These are phyloP conservation scores for Zoysia pacifica DNA, from an alignment of 176 grass and related monocot genomes.

Conservation along the genomic window DNA sequence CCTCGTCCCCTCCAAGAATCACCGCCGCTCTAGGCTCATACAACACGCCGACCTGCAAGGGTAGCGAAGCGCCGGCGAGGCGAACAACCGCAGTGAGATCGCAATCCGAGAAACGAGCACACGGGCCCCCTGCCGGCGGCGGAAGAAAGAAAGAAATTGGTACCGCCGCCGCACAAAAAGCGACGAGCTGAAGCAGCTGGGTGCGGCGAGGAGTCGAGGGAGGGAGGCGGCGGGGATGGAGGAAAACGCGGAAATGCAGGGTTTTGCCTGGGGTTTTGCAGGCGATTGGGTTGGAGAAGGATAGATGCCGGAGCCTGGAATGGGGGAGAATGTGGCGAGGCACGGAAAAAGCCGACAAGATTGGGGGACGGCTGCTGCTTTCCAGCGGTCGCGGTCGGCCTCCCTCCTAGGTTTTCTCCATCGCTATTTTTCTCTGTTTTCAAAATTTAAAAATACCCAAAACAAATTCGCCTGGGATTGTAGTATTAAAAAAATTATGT, in stretches of 20 bases:
- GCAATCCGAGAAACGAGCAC: background rate
- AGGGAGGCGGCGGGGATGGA: background rate
- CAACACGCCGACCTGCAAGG: background rate
- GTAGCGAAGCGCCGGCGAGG: background rate
- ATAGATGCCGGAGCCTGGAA: background rate
- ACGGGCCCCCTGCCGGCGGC: background rate
- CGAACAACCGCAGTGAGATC: background rate
- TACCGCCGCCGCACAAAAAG: background rate
- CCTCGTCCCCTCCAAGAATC: slow-evolving; percentile 7
- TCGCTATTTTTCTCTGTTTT: background rate
- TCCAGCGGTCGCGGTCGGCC: slow-evolving; percentile 21
- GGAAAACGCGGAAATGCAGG: slow-evolving; percentile 24
- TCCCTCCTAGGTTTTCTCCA: background rate
- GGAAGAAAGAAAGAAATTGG: background rate
- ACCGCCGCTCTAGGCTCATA: slow-evolving; percentile 13
- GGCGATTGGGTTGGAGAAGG: slow-evolving; percentile 16
- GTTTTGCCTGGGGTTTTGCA: slow-evolving; percentile 33
- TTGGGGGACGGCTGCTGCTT: slow-evolving; percentile 32
- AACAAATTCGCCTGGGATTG: no score
- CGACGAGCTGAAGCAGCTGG: background rate
- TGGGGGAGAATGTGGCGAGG: background rate
- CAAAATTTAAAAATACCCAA: no score
- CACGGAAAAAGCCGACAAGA: slow-evolving; percentile 43
- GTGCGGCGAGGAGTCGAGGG: no score
- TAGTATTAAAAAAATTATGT: no score